Base-by-base conservation (phyloP, 2,329 filamentous ascomycete genomes). In the Exophiala lecanii-corni region DNA sequence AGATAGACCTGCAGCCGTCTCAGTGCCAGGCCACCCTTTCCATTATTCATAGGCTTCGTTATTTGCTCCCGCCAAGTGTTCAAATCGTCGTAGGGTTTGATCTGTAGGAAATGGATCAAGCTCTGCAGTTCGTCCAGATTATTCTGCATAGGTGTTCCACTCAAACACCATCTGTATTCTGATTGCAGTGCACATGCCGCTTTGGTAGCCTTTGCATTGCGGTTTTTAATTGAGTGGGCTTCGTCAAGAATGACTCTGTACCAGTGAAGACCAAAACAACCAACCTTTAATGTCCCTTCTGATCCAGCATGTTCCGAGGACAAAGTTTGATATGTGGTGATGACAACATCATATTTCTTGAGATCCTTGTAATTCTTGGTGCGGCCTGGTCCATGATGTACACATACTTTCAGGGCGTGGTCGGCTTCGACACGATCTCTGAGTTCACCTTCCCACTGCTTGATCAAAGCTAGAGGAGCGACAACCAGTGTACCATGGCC, bases 151-250 rank as follows among this genome's bases (percentile, higher is more conserved):
- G 92, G 92, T 1, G 92, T 98, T 40, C 92, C 92, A 1, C 89
- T 95, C 49, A 98, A 69, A 60, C 92, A 97, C 92, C 92, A 98
- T 48, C 92, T 78, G 58, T 95, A 97, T 62, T 92, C 84, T 15
- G 87, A 82, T 20, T 83, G 74, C 21, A 98, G 68, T 2, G 86
- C 86, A 60, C 83, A 98, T 54, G 86, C 92, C 2, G 92, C 89
- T 62, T 95, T 89, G 1, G 91, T 95, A 30, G 87, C 83, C 67
- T 98, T 98, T 16, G 92, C 89, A 55, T 94, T 95, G 51, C 91
- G 83, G 61, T 98, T 98, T 70, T 98, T 98, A 75, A 98, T 96
- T 2, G 86, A 94, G 63, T 98, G 92, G 1, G 92, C 92, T 69
- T 98, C 92, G 52, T 98, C 92, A 2, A 98, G 75, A 52, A 98